Evolutionary conservation across 768 basidiomycete species (phyloP).

Genomic region (Suillus clintonianus): DNA sequence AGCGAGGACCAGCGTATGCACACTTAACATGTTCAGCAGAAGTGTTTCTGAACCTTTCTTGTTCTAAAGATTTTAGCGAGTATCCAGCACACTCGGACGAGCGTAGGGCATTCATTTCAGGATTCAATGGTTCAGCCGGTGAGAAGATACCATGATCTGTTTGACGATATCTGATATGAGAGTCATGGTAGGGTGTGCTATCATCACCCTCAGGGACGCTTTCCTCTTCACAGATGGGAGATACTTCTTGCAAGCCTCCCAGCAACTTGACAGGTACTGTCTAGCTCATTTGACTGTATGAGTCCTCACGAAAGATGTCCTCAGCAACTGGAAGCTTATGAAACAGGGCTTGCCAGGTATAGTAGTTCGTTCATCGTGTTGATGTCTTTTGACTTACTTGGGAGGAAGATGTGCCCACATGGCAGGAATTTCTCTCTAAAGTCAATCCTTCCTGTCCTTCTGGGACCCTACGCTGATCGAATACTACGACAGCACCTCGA

Average conservation of each 20-base stretch:
- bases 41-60: neutral
- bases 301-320: neutral
- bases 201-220: constrained; percentile 71
- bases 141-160: constrained; percentile 14
- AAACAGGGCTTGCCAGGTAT: constrained; percentile 84
- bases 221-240: constrained; percentile 93
- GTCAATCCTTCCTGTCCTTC: constrained; percentile 33
- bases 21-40: neutral
- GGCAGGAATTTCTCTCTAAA: constrained; percentile 86
- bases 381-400: constrained; percentile 16
- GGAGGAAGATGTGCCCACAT: constrained; percentile 75
- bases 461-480: constrained; percentile 4
- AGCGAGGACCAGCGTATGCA: constrained; percentile 90
- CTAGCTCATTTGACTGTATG: neutral
- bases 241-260: constrained; percentile 90
- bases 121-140: constrained; percentile 95
- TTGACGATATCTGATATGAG: constrained; percentile 8
- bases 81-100: constrained; percentile 85
- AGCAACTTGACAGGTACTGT: constrained; percentile 81
- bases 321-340: constrained; percentile 91
- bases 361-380: constrained; percentile 13
- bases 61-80: constrained; percentile 77
- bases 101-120: constrained; percentile 85
- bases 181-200: constrained; percentile 61
- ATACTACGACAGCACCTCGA: constrained; percentile 53